Evolutionary conservation across 768 basidiomycete genomes (phyloP).

Genomic region (Termitomyces sp.): DNA sequence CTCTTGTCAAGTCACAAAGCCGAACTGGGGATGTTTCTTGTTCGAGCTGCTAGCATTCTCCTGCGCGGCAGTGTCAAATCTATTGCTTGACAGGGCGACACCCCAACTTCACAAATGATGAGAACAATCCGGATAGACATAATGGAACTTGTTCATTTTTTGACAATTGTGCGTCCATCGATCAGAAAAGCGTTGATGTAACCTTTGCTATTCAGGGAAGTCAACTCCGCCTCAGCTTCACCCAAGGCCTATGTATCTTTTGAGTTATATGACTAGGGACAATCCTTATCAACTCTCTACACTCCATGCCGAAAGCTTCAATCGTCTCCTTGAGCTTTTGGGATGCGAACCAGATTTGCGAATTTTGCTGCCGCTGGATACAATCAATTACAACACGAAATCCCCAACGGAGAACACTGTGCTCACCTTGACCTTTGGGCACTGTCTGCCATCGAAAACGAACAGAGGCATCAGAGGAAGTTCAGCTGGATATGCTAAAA

Average conservation of each 20-base stretch:
- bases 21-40: background rate
- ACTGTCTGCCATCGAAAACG: background rate
- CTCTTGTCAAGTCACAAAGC: conserved; percentile 41
- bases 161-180: conserved; percentile 24
- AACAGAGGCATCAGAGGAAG: background rate
- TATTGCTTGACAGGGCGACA: conserved; percentile 15
- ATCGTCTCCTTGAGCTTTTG: background rate
- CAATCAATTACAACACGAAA: background rate
- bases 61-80: conserved; percentile 20
- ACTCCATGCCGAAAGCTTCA: background rate
- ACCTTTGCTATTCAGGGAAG: conserved; percentile 33
- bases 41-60: background rate
- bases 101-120: background rate
- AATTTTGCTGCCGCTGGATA: background rate
- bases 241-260: conserved; percentile 39
- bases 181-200: conserved; percentile 43
- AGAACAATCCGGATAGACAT: background rate
- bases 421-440: background rate
- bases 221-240: conserved; percentile 51
- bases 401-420: no score
- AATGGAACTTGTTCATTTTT: background rate
- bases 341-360: background rate
- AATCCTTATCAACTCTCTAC: background rate
- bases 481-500: background rate
- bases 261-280: background rate